Conservation (phyloP, 495 filamentous ascomycete genomes). For the Penicillium subrubescens region DNA sequence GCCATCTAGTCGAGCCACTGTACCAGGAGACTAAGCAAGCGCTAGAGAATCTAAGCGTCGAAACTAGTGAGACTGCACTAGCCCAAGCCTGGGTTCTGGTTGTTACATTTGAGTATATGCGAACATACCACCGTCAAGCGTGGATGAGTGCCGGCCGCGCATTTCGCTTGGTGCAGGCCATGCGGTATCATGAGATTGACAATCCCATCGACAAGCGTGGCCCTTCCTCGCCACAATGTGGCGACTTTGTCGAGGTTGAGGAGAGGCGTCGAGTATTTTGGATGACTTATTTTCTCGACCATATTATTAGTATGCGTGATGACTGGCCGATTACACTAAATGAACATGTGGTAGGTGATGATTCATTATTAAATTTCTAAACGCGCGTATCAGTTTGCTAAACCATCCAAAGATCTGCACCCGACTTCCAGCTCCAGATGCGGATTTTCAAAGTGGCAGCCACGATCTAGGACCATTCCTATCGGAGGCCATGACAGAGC, state of each 20-base stretch:
- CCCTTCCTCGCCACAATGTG: not conserved
- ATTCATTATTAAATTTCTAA: too few species aligned
- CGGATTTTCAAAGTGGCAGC: slow-evolving; percentile 50
- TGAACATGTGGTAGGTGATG: slow-evolving; percentile 50
- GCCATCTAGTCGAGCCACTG: slow-evolving; percentile 18
- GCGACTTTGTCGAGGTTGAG: slow-evolving; percentile 34
- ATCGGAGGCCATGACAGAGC: slow-evolving; percentile 42
- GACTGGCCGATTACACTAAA: slow-evolving; percentile 50
- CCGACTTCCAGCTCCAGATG: slow-evolving; percentile 37
- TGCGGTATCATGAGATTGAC: slow-evolving; percentile 53
- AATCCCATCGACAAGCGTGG: slow-evolving; percentile 13
- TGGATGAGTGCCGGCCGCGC: slow-evolving; percentile 56
- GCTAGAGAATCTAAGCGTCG: slow-evolving; percentile 15
- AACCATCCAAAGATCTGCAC: slow-evolving; percentile 21
- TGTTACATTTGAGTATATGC: slow-evolving; percentile 50
- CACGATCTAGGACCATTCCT: slow-evolving; percentile 44
- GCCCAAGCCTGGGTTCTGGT: slow-evolving; percentile 55
- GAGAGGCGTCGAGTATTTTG: slow-evolving; percentile 55
- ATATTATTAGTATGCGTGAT: slow-evolving; percentile 48
- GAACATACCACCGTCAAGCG: slow-evolving; percentile 43
- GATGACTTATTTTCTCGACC: slow-evolving; percentile 57
- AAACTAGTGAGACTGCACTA: slow-evolving; percentile 22
- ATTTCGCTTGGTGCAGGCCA: slow-evolving; percentile 52
- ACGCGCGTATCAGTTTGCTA: too few species aligned
- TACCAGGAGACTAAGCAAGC: slow-evolving; percentile 27